Base-by-base conservation (phyloP, 1,284 basidiomycete genomes). In the Moesziomyces globuligerus region DNA sequence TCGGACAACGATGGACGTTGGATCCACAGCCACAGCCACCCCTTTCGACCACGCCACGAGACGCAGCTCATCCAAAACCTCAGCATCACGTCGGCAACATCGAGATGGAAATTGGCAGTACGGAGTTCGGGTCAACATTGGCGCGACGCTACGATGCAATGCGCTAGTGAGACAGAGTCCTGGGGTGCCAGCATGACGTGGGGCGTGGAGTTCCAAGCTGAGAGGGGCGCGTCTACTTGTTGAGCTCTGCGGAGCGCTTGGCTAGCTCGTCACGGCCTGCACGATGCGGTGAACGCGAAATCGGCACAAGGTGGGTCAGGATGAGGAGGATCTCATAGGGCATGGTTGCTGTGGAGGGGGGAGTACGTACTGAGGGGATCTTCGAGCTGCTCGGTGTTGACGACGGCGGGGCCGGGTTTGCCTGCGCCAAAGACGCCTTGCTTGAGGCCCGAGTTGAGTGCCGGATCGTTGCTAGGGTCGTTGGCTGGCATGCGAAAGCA, bases 191-290 rank as follows among this genome's bases (percentile, higher is more conserved):
- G n/a, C n/a, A n/a, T n/a, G n/a, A n/a, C n/a, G n/a, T n/a, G n/a
- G n/a, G n/a, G n/a, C n/a, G n/a, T n/a, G n/a, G n/a, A n/a, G n/a
- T n/a, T n/a, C n/a, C n/a, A n/a, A n/a, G n/a, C n/a, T n/a, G n/a
- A n/a, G n/a, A n/a, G n/a, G n/a, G n/a, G n/a, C n/a, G 20, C 34
- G 18, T 21, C 48, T 43, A 62, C 62, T 74, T 70, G 68, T 74
- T 74, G 60, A 74, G 72, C 48, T 74, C 72, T 23, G 72, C 72
- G 25, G 72, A 70, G n/a, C 72, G 72, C 56, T 71, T 66, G 28
- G 72, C 72, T 17, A 74, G 46, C 41, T 74, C 72, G 21, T 74
- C 72, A 25, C 61, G 61, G 53, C 59, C 66, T 69, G 47, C 15
- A 20, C 3, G 17, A 13, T 7, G 4, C 6, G 26, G n/a, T 36